Evolutionary conservation across 2,329 filamentous ascomycete species (phyloP).

Genomic region (Fusarium tricinctum): DNA sequence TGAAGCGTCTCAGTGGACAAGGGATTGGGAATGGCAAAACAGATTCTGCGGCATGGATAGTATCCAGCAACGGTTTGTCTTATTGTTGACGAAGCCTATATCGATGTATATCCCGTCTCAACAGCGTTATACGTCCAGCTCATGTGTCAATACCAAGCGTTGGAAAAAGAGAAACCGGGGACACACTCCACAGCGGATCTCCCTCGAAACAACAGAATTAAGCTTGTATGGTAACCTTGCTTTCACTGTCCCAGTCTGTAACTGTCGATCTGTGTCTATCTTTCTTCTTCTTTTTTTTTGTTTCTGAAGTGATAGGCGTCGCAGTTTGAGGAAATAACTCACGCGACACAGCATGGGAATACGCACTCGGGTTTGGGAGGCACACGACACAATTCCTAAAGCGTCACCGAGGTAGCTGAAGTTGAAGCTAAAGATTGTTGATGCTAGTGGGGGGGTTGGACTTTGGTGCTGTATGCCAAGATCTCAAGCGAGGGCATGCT

Average conservation of each 20-base stretch:
- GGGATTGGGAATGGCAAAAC: background rate
- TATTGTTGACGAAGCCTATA: background rate
- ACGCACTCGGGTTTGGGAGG: conserved; percentile 10
- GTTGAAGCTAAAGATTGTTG: conserved; percentile 21
- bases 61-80: background rate
- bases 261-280: conserved; percentile 18
- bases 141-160: background rate
- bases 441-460: conserved; percentile 4
- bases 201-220: conserved; percentile 4
- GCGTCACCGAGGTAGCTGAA: conserved; percentile 35
- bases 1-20: background rate
- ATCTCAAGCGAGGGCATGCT: background rate
- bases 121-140: background rate
- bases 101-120: background rate
- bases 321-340: conserved; percentile 9
- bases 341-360: conserved; percentile 12
- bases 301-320: background rate
- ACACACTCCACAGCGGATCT: conserved; percentile 2
- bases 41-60: background rate
- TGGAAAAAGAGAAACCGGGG: background rate
- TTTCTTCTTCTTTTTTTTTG: background rate
- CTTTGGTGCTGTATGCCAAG: conserved; percentile 28
- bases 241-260: conserved; percentile 18
- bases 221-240: conserved; percentile 28
- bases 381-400: conserved; percentile 44